A percentile compares a stretch with the other conserved stretches of the same genome.
These are phyloP conservation scores for Fusarium sp. DNA, from an alignment of 2,329 filamentous ascomycete species.

Conservation along the genomic window DNA sequence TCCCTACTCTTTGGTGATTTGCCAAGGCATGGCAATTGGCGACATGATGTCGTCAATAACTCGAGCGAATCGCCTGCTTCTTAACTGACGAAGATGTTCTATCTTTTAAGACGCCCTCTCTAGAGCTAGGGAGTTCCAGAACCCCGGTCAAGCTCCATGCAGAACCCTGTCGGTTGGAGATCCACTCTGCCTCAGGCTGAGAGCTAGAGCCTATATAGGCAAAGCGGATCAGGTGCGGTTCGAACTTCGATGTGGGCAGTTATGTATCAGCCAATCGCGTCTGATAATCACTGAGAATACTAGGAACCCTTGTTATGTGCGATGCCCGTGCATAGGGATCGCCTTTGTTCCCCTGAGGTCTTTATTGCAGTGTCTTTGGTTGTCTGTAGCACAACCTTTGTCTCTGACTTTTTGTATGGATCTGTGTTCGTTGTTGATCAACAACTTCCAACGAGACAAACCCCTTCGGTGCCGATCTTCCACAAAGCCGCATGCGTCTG, in stretches of 20 bases:
- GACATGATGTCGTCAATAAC: constrained; percentile 25
- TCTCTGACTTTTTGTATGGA: constrained; percentile 11
- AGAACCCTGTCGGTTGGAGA: constrained; percentile 25
- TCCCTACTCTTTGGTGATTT: constrained; percentile 31
- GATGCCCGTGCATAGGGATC: constrained; percentile 15
- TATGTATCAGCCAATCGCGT: constrained; percentile 24
- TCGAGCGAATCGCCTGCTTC: not conserved
- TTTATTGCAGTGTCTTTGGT: constrained; percentile 7
- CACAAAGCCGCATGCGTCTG: constrained; percentile 21
- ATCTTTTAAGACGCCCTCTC: constrained; percentile 31
- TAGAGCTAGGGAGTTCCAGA: constrained; percentile 4
- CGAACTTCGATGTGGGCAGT: constrained; percentile 6
- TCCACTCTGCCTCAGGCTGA: constrained; percentile 42
- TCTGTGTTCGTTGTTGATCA: constrained; percentile 1
- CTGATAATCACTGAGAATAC: constrained; percentile 4
- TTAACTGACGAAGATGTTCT: not conserved
- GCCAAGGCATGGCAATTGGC: constrained; percentile 16
- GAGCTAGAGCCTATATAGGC: constrained; percentile 26
- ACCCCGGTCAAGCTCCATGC: not conserved
- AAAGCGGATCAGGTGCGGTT: constrained; percentile 11
- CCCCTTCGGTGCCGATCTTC: constrained; percentile 3
- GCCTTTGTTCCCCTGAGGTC: constrained; percentile 25
- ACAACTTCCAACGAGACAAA: not conserved
- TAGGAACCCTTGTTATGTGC: constrained; percentile 22
- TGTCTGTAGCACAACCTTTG: constrained; percentile 21